Evolutionary conservation across 139 green algal species (phyloP), one percentile per base, ranked within the genome.

Genomic region (Chloropicon primus): DNA sequence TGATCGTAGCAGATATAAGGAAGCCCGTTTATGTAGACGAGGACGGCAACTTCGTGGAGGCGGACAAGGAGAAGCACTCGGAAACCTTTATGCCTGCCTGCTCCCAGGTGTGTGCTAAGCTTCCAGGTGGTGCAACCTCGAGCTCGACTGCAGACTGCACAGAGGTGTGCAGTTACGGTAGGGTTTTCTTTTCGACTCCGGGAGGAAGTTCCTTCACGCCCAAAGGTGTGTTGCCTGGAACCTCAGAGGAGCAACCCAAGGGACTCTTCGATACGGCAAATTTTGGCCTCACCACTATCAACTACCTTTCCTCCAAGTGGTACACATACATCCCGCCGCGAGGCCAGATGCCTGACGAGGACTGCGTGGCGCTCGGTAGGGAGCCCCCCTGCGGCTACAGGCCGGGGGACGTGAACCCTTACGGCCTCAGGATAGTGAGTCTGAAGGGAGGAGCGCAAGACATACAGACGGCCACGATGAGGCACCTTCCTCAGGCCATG

Each of bases 251-350:
- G 41, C 41, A 62, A 17, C 41, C 41, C 10, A 62, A 62, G 41
- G 41, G 41, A n/a, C 41, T 62, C 41, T 62, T 62, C 41, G 41
- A 62, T 17, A 62, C 41, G 41, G 41, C 41, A 5, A 62, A 62
- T 17, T 62, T 62, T 17, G 41, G 41, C 17, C 17, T 62, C 10
- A 62, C 41, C 41, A 62, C 41, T n/a, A 62, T 62, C 73, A 76
- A 76, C 73, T 76, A 76, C 73, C 27, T 76, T 28, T 54, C 28
- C 24, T 54, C 27, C 17, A 54, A 76, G 17, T 76, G 73, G 73
- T 76, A 76, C n/a, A 76, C 23, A 17, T 76, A 76, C 73, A 76
- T 76, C 73, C 73, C 73, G 10, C 25, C 73, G 2, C 73, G 73
- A 2, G 73, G 73, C 21, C 73, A 76, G 73, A 76, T 54, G 73